Evolutionary conservation across 2,329 filamentous ascomycete genomes (phyloP).

Genomic region (Ophiostoma sp.): DNA sequence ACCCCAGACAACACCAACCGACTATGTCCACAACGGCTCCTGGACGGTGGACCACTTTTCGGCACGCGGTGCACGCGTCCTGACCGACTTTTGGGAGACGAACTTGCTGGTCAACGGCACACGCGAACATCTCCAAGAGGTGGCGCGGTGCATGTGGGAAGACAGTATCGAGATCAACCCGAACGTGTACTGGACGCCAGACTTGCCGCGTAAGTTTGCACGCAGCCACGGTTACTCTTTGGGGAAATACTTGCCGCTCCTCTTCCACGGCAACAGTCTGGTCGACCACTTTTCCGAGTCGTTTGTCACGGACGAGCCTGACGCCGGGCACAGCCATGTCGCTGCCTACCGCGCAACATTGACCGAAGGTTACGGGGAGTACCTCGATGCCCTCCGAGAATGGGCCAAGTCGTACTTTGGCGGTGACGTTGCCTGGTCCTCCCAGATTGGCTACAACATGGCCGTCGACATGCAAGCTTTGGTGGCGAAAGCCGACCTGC

Average conservation of each 20-base stretch:
- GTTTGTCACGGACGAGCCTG: constrained; percentile 7
- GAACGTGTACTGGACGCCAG: constrained; percentile 2
- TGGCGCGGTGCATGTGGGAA: constrained; percentile 2
- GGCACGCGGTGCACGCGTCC: neutral
- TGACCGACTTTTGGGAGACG: constrained; percentile 7
- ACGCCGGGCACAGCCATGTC: neutral
- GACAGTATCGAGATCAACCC: constrained; percentile 16
- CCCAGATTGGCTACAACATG: constrained; percentile 15
- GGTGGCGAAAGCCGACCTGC: neutral
- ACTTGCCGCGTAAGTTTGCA: neutral
- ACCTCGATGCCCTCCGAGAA: neutral
- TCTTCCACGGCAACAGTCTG: constrained; percentile 5
- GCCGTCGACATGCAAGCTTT: constrained; percentile 15
- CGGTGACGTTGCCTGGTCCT: neutral
- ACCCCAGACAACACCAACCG: neutral
- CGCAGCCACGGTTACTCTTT: neutral
- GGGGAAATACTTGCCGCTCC: neutral
- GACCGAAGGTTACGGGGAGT: neutral
- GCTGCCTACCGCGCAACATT: neutral
- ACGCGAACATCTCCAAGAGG: neutral
- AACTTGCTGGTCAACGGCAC: constrained; percentile 10
- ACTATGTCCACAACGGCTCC: constrained; percentile 9
- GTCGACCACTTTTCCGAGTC: neutral
- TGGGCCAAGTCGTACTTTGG: neutral
- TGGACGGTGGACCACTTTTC: constrained; percentile 19